These are phyloP conservation scores for Ascochyta viciae-villosae DNA, from an alignment of 2,329 filamentous ascomycete species.

Conservation along the genomic window DNA sequence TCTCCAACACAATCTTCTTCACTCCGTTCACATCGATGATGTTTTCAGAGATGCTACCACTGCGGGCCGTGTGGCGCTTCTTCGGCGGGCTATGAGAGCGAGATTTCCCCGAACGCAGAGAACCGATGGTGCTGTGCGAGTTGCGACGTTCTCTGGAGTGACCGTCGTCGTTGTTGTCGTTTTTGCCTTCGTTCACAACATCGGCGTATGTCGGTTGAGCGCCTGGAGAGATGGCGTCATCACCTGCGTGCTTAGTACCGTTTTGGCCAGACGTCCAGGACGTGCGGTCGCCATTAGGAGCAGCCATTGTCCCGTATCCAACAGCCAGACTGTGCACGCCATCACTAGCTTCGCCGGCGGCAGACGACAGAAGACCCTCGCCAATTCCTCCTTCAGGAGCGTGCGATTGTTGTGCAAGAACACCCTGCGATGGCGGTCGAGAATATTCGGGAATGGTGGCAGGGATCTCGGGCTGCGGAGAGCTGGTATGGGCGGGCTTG, in stretches of 20 bases:
- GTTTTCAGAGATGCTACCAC: slow-evolving; percentile 80
- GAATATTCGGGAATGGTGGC: slow-evolving; percentile 53
- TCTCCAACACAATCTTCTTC: slow-evolving; percentile 77
- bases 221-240: slow-evolving; percentile 33
- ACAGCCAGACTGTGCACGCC: slow-evolving; percentile 66
- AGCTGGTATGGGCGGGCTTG: slow-evolving; percentile 65
- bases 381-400: slow-evolving; percentile 61
- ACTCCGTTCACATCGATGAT: slow-evolving; percentile 77
- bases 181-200: slow-evolving; percentile 20
- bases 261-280: slow-evolving; percentile 38
- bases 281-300: slow-evolving; percentile 34
- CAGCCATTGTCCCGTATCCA: slow-evolving; percentile 54
- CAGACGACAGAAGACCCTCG: slow-evolving; percentile 60
- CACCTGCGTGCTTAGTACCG: slow-evolving; percentile 21
- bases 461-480: slow-evolving; percentile 65
- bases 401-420: slow-evolving; percentile 33
- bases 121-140: slow-evolving; percentile 46
- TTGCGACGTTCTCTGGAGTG: slow-evolving; percentile 23
- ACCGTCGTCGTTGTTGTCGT: slow-evolving; percentile 23
- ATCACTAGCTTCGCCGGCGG: slow-evolving; percentile 67
- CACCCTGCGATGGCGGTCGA: slow-evolving; percentile 30
- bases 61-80: slow-evolving; percentile 64
- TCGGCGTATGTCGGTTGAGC: slow-evolving; percentile 17
- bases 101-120: slow-evolving; percentile 36
- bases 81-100: slow-evolving; percentile 34